phyloP scores from a whole-genome alignment of 345 rosid genomes.

The Populus euphratica region DNA sequence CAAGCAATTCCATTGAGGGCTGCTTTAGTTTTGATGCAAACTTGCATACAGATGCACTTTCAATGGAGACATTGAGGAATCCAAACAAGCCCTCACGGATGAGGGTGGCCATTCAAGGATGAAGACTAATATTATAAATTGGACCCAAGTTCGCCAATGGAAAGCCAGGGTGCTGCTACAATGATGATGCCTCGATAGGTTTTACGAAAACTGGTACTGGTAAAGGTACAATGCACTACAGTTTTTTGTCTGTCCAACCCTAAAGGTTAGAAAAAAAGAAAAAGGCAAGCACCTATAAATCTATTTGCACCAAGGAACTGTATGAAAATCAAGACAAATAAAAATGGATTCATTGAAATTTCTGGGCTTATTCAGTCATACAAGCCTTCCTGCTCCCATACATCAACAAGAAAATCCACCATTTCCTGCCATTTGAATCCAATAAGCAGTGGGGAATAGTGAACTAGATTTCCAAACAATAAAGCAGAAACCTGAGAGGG shows the following conservation, averaged over 20 bases:
- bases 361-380: conserved; percentile 16
- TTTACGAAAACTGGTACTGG: neutral
- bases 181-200: neutral
- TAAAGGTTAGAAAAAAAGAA: neutral
- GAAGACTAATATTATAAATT: neutral
- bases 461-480: neutral
- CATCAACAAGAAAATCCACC: conserved; percentile 33
- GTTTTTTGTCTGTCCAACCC: neutral
- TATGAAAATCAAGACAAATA: neutral
- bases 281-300: neutral
- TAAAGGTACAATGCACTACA: neutral
- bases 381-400: conserved; percentile 34
- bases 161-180: neutral
- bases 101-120: too few relatives aligned
- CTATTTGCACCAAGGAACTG: neutral
- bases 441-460: neutral
- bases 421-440: conserved; percentile 32
- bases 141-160: neutral
- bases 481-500: neutral
- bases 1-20: neutral
- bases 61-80: too few relatives aligned
- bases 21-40: too few relatives aligned
- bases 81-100: too few relatives aligned
- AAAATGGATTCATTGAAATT: neutral
- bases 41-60: too few relatives aligned